Evolutionary conservation across 768 basidiomycete species (phyloP), one percentile per base, ranked within the genome.

Genomic region (Tylopilus sp.): DNA sequence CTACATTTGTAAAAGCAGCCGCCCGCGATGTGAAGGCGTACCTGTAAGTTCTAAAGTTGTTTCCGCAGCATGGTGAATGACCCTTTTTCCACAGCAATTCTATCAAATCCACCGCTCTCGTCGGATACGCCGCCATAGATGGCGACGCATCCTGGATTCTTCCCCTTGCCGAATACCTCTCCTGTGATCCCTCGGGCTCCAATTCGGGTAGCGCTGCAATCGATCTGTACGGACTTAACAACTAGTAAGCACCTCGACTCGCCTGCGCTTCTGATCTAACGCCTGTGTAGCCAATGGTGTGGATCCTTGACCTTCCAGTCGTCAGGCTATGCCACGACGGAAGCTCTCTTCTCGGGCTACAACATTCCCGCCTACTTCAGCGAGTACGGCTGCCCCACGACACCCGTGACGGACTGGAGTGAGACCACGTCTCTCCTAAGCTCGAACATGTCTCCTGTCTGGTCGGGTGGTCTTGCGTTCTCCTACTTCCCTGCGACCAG

Each of bases 381-480:
- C 64, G 91, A 92, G 77, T 95, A 79, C 48, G 89, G 91, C 50
- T 90, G 88, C 66, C 81, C 85, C 63, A 75, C 73, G 21, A 73
- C 71, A 20, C 79, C 89, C 44, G 82, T 88, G 61, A 71, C 83
- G 30, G 40, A 50, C 39, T 97, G 91, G 91, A 84, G 83, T 31
- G 94, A 97, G 66, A 80, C 83, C 13, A 75, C 68, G 42, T 81
- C 85, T 23, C 75, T 95, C 23, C 89, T 90, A 67, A 79, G 86
- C 53, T 65, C 78, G 11, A 69, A 86, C 7, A 90, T 94, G 81
- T 78, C 83, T 18, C 69, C 82, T 49, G 83, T 86, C 44, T 95
- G 88, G 84, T 92, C 89, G 28, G 94, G 94, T 55, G 93, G 90
- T 47, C 58, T 95, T 47, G 92, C 93, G 4, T 92, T 91, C 69